Evolutionary conservation across 495 filamentous ascomycete genomes (phyloP).

Genomic region (Penicillium maclennaniae): DNA sequence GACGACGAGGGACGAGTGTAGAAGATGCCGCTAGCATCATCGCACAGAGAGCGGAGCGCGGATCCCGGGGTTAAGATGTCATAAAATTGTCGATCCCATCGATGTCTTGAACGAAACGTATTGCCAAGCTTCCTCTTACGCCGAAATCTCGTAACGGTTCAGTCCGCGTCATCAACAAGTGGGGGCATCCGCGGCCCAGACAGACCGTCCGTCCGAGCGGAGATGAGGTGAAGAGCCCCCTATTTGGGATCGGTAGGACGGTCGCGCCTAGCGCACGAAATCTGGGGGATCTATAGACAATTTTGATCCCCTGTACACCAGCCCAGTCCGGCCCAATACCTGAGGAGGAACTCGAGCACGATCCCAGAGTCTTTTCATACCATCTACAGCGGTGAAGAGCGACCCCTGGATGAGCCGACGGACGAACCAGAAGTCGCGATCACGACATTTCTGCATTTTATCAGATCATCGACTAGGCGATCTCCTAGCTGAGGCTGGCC

Average conservation of each 20-base stretch:
- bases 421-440: slow-evolving; percentile 37
- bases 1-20: slow-evolving; percentile 44
- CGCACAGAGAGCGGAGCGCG: slow-evolving; percentile 23
- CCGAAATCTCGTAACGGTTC: background rate
- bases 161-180: slow-evolving; percentile 17
- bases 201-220: slow-evolving; percentile 4
- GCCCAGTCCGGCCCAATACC: no score
- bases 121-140: slow-evolving; percentile 7
- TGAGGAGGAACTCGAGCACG: background rate
- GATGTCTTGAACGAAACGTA: background rate
- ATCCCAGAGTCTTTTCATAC: background rate
- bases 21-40: slow-evolving; percentile 41
- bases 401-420: background rate
- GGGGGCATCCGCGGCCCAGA: background rate
- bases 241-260: background rate
- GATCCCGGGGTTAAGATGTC: no score
- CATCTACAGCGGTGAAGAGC: slow-evolving; percentile 20
- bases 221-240: background rate
- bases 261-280: background rate
- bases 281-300: background rate
- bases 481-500: slow-evolving; percentile 3
- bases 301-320: no score
- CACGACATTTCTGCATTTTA: slow-evolving; percentile 52
- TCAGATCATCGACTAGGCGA: slow-evolving; percentile 44
- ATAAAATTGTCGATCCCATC: background rate